Evolutionary conservation across 257 asterid genomes (phyloP).

Genomic region (Solanum verrucosum): DNA sequence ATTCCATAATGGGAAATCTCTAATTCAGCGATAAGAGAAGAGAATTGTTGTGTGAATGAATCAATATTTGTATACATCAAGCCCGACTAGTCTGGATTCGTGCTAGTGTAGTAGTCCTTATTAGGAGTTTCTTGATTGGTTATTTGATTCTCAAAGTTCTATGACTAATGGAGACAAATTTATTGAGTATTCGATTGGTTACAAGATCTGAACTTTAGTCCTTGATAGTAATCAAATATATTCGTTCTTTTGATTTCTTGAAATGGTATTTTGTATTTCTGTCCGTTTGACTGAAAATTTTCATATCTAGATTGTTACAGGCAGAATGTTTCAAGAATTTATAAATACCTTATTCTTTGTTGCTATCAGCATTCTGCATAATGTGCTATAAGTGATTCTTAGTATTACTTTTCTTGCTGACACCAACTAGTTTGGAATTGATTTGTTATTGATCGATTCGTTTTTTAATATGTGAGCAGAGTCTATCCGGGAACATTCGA

Average conservation of each 20-base stretch:
- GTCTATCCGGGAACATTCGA: conserved; percentile 11
- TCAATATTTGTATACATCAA: background rate
- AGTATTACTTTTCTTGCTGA: background rate
- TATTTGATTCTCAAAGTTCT: background rate
- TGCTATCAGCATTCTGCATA: background rate
- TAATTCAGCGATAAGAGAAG: background rate
- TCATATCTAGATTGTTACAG: background rate
- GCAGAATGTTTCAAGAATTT: background rate
- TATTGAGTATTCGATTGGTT: background rate
- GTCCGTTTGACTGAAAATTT: background rate
- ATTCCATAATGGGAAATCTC: background rate
- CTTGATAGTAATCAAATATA: background rate
- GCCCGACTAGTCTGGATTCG: background rate
- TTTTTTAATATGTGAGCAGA: conserved; percentile 24
- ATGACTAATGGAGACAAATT: background rate
- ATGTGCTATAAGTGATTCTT: background rate
- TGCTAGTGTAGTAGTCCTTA: background rate
- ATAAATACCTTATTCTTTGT: background rate
- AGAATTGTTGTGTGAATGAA: background rate
- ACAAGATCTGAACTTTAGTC: background rate
- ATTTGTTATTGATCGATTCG: background rate
- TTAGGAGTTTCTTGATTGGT: background rate
- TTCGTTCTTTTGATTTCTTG: background rate
- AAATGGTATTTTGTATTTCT: background rate
- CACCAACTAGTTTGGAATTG: background rate